Evolutionary conservation across 148 eudicot species (phyloP).

Genomic region (Dianthus caryophyllus): DNA sequence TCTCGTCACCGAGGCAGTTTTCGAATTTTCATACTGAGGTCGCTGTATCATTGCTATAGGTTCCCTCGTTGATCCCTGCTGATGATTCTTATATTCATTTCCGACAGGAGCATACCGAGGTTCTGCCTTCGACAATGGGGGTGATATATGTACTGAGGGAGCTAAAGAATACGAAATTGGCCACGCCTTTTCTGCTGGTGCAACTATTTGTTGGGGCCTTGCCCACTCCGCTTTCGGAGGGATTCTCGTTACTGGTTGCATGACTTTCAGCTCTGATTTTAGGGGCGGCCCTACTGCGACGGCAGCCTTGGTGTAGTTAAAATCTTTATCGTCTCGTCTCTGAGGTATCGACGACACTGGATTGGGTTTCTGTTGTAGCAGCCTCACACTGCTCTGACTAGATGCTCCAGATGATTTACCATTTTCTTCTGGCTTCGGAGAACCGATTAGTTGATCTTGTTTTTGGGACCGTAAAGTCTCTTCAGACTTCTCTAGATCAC

Average conservation of each 20-base stretch:
- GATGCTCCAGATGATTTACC: slow-evolving; percentile 36
- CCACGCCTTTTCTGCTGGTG: slow-evolving; percentile 46
- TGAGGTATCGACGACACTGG: slow-evolving; percentile 36
- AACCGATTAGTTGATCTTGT: slow-evolving; percentile 43
- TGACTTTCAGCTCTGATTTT: slow-evolving; percentile 41
- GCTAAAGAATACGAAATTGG: slow-evolving; percentile 51
- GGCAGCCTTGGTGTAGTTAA: slow-evolving; percentile 54
- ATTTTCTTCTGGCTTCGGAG: slow-evolving; percentile 46
- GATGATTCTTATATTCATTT: slow-evolving; percentile 58
- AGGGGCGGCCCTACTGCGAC: slow-evolving; percentile 33
- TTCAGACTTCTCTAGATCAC: slow-evolving; percentile 80
- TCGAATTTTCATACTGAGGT: slow-evolving; percentile 55
- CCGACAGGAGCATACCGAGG: slow-evolving; percentile 39
- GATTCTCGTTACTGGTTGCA: slow-evolving; percentile 38
- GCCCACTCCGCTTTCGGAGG: slow-evolving; percentile 63
- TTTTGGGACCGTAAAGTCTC: slow-evolving; percentile 62
- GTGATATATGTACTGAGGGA: slow-evolving; percentile 51
- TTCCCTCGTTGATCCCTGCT: slow-evolving; percentile 59
- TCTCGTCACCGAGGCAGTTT: slow-evolving; percentile 43
- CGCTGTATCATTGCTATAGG: slow-evolving; percentile 84
- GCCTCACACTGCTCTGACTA: slow-evolving; percentile 40
- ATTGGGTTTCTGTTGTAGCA: slow-evolving; percentile 40
- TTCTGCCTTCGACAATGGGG: slow-evolving; percentile 52
- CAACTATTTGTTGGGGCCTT: slow-evolving; percentile 67
- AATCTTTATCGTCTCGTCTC: slow-evolving; percentile 68